Evolutionary conservation across 2,329 filamentous ascomycete genomes (phyloP).

Genomic region (Zopfia rhizophila): DNA sequence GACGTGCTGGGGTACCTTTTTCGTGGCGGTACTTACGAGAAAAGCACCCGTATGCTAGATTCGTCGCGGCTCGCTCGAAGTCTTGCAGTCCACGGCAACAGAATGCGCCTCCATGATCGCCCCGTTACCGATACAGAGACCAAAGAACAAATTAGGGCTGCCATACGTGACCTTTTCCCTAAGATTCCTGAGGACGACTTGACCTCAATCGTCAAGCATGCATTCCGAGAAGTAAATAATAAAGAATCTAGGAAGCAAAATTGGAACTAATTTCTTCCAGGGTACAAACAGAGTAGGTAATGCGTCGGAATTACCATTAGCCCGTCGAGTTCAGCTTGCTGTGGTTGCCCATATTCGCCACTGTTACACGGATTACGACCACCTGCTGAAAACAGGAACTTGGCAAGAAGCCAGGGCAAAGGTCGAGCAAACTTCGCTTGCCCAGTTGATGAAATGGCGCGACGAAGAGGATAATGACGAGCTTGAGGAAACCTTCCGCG

Average conservation of each 20-base stretch:
- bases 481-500: constrained; percentile 70
- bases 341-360: constrained; percentile 72
- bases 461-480: constrained; percentile 67
- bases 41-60: constrained; percentile 25
- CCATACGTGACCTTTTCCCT: constrained; percentile 71
- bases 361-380: constrained; percentile 70
- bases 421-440: constrained; percentile 66
- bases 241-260: background rate
- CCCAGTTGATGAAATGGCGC: constrained; percentile 70
- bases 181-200: constrained; percentile 69
- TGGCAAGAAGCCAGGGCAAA: constrained; percentile 65
- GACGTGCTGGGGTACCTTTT: constrained; percentile 56
- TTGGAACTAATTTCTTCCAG: constrained; percentile 42
- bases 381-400: constrained; percentile 62
- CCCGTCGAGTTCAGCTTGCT: constrained; percentile 69
- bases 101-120: constrained; percentile 35
- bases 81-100: constrained; percentile 46
- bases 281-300: constrained; percentile 68
- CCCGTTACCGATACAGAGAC: constrained; percentile 53
- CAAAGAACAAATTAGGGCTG: constrained; percentile 67
- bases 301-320: constrained; percentile 63
- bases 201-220: constrained; percentile 67
- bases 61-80: constrained; percentile 45
- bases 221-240: constrained; percentile 66
- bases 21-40: constrained; percentile 11